Conservation (phyloP, 345 rosid species). For the Populus deltoides region DNA sequence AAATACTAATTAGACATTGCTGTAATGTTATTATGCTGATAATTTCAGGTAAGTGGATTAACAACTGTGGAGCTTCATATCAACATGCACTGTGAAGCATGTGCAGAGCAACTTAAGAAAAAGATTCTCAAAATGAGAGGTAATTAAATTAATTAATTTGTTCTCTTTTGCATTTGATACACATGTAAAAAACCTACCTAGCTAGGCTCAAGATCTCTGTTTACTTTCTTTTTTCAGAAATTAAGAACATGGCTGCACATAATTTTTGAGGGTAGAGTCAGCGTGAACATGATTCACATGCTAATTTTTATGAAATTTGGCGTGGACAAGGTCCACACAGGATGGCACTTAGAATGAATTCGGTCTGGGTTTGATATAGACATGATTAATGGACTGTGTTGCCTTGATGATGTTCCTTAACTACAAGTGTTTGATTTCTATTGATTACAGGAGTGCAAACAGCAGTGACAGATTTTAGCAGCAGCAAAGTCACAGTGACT, state of each 20-base stretch:
- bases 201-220: no score
- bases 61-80: constrained; percentile 76
- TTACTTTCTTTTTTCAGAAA: no score
- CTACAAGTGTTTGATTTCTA: not conserved
- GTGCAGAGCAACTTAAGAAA: constrained; percentile 83
- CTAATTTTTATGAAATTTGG: not conserved
- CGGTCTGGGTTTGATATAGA: not conserved
- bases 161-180: not conserved
- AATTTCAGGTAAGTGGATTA: constrained; percentile 53
- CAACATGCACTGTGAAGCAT: constrained; percentile 92
- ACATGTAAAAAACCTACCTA: no score
- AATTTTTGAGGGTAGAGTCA: not conserved
- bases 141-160: constrained; percentile 10
- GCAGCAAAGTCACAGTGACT: constrained; percentile 73
- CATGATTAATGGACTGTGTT: no score
- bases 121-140: constrained; percentile 97
- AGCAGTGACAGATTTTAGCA: constrained; percentile 58
- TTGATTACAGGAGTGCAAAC: constrained; percentile 69
- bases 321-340: not conserved
- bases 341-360: not conserved
- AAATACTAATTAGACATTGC: not conserved
- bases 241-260: no score
- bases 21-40: not conserved
- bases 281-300: not conserved
- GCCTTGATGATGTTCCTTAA: not conserved